A percentile compares a stretch with the other conserved stretches of the same genome.
phyloP scores from a whole-genome alignment of 352 stramenopile genomes.

The Phytophthora europaea region DNA sequence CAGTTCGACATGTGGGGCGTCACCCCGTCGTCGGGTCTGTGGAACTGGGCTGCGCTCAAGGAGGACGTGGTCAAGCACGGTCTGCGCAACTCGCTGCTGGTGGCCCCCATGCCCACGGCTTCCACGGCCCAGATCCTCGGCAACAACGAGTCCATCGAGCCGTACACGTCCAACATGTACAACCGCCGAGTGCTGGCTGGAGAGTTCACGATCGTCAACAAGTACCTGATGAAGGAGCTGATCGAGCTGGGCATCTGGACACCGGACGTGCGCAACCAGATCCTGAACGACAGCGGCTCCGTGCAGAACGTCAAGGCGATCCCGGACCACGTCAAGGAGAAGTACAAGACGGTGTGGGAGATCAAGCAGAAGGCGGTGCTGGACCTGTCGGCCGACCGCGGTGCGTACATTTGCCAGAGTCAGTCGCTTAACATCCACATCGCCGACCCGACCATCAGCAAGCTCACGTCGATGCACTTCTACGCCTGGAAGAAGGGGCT shows the following conservation, averaged over 20 bases:
- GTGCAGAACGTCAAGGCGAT: conserved; percentile 94
- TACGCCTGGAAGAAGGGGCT: conserved; percentile 99
- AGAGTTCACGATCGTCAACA: conserved; percentile 99
- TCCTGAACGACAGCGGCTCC: conserved; percentile 97
- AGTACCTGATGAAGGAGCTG: conserved; percentile 98
- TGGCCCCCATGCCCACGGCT: conserved; percentile 99
- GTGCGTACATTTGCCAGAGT: conserved; percentile 99
- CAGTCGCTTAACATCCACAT: conserved; percentile 99
- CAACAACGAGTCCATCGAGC: conserved; percentile 99
- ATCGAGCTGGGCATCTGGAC: conserved; percentile 98
- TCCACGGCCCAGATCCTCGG: conserved; percentile 99
- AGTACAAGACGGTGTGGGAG: conserved; percentile 99
- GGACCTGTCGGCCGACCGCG: conserved; percentile 98
- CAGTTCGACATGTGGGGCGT: conserved; percentile 99
- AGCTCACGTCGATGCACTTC: conserved; percentile 99
- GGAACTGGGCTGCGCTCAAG: conserved; percentile 97
- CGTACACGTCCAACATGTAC: conserved; percentile 99
- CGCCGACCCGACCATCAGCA: conserved; percentile 97
- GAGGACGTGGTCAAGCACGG: conserved; percentile 95
- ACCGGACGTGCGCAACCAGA: conserved; percentile 97
- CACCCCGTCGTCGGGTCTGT: conserved; percentile 91
- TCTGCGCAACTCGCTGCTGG: conserved; percentile 98
- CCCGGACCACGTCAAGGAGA: conserved; percentile 89
- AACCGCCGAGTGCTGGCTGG: conserved; percentile 98
- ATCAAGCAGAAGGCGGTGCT: conserved; percentile 99